A percentile compares a stretch with the other conserved stretches of the same genome.
phyloP scores from a whole-genome alignment of 139 green algal species.

The Chlorella sorokiniana region DNA sequence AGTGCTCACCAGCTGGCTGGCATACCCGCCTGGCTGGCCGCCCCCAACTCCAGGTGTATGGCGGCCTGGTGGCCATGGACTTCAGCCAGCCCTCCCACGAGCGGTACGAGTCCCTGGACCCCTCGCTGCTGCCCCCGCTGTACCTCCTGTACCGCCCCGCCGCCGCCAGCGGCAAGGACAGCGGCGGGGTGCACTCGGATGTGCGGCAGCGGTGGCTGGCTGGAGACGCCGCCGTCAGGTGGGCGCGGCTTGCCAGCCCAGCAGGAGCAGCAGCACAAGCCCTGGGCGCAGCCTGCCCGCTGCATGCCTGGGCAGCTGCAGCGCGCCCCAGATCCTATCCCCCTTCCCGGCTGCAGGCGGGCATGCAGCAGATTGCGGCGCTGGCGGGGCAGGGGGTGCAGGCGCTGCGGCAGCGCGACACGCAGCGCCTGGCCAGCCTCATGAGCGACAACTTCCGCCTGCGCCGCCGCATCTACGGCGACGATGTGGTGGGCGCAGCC shows the following conservation, averaged over 20 bases:
- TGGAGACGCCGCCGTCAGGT: conserved; percentile 57
- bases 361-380: conserved; percentile 68
- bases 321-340: background rate
- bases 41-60: conserved; percentile 73
- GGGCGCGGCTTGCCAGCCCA: background rate
- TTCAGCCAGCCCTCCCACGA: conserved; percentile 54
- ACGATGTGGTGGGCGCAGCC: conserved; percentile 64
- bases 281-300: too few relatives aligned
- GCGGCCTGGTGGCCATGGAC: conserved; percentile 88
- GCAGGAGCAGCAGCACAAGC: too few relatives aligned
- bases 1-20: background rate
- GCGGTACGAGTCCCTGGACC: conserved; percentile 2
- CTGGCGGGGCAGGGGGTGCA: conserved; percentile 60
- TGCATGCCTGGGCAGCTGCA: too few relatives aligned
- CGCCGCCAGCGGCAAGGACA: conserved; percentile 61
- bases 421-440: conserved; percentile 51
- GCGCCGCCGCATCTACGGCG: conserved; percentile 72
- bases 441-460: conserved; percentile 82
- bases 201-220: conserved; percentile 72
- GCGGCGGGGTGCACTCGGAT: conserved; percentile 70
- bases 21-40: background rate
- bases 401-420: conserved; percentile 52
- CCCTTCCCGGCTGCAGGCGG: background rate
- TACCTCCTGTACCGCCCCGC: conserved; percentile 62
- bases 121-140: conserved; percentile 64